phyloP scores from a whole-genome alignment of 2,329 filamentous ascomycete genomes.

The Grosmannia huntii region DNA sequence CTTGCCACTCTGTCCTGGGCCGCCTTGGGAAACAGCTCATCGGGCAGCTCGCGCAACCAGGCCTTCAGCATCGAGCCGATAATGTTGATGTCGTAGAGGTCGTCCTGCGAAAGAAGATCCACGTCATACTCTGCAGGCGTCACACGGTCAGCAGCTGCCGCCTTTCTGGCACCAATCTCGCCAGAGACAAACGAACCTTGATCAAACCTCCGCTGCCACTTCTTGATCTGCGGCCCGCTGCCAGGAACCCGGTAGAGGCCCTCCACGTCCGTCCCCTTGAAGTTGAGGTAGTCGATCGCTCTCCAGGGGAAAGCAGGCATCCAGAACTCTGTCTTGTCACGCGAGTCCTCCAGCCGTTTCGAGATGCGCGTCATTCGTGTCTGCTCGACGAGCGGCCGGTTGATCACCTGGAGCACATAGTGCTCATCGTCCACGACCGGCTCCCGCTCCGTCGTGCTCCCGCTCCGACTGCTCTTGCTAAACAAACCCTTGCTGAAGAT shows the following conservation, averaged over 20 bases:
- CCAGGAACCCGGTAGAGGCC: slow-evolving; percentile 88
- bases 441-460: slow-evolving; percentile 55
- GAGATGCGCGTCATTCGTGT: slow-evolving; percentile 85
- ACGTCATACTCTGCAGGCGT: slow-evolving; percentile 61
- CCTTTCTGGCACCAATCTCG: neutral
- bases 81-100: slow-evolving; percentile 92
- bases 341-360: slow-evolving; percentile 72
- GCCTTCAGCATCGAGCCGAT: slow-evolving; percentile 93
- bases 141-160: neutral
- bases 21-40: slow-evolving; percentile 80
- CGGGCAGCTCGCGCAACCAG: slow-evolving; percentile 88
- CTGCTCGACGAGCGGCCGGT: slow-evolving; percentile 75
- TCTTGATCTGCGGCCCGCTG: slow-evolving; percentile 79
- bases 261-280: slow-evolving; percentile 86
- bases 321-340: slow-evolving; percentile 97
- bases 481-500: slow-evolving; percentile 76
- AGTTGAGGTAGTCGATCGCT: slow-evolving; percentile 92
- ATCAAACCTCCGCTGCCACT: slow-evolving; percentile 87
- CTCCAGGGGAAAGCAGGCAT: slow-evolving; percentile 94
- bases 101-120: slow-evolving; percentile 74
- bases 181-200: slow-evolving; percentile 41
- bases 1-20: slow-evolving; percentile 69
- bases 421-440: slow-evolving; percentile 62
- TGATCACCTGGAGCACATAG: slow-evolving; percentile 76
- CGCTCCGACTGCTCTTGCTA: slow-evolving; percentile 62